Conservation (phyloP, 768 basidiomycete genomes). For the Plicaturopsis crispa region DNA sequence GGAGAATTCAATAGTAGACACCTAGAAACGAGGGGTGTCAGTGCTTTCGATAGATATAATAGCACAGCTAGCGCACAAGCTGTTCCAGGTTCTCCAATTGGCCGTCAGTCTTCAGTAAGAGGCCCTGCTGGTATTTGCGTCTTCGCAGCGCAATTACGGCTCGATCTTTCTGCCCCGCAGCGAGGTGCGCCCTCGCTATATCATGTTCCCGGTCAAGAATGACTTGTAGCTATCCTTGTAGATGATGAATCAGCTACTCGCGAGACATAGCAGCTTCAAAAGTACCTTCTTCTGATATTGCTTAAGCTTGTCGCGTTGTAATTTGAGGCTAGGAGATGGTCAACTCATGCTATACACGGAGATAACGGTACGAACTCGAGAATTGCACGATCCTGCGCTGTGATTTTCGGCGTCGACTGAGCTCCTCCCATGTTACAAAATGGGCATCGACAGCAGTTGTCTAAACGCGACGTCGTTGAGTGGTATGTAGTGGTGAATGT, state of each 20-base stretch:
- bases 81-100: constrained; percentile 88
- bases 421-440: constrained; percentile 49
- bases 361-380: constrained; percentile 66
- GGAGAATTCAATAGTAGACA: constrained; percentile 95
- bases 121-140: constrained; percentile 88
- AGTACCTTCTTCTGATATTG: constrained; percentile 92
- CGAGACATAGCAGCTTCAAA: background rate
- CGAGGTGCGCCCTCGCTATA: constrained; percentile 81
- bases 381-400: constrained; percentile 88
- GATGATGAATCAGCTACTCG: background rate
- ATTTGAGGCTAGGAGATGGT: constrained; percentile 76
- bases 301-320: constrained; percentile 91
- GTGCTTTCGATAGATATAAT: too few relatives aligned
- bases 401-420: constrained; percentile 82
- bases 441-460: background rate
- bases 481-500: background rate
- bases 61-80: constrained; percentile 44
- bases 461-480: too few relatives aligned
- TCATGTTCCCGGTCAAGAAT: constrained; percentile 83
- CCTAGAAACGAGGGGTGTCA: too few relatives aligned
- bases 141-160: constrained; percentile 84
- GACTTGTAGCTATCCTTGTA: constrained; percentile 61
- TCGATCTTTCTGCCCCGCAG: constrained; percentile 75
- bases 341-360: constrained; percentile 8
- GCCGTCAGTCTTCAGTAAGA: constrained; percentile 81